phyloP scores from a whole-genome alignment of 164 flowering plant species.

The Berberis thunbergii region DNA sequence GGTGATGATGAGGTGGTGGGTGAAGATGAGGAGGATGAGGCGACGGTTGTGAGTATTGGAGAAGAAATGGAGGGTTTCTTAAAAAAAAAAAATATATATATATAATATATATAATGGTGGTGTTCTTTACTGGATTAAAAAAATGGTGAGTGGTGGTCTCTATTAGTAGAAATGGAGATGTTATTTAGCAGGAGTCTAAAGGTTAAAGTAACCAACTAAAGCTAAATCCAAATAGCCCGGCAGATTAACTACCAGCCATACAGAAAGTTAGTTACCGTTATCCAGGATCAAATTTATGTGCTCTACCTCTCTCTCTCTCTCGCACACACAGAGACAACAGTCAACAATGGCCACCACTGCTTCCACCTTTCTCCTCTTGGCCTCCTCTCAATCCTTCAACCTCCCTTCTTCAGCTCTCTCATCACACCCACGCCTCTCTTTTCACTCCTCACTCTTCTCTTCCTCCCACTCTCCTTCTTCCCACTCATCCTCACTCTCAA shows the following conservation, averaged over 20 bases:
- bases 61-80: too few species aligned
- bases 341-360: constrained; percentile 36
- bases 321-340: too few species aligned
- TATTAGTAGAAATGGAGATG: too few species aligned
- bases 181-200: too few species aligned
- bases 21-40: too few species aligned
- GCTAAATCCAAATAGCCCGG: neutral
- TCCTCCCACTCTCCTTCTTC: constrained; percentile 12
- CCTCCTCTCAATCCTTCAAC: constrained; percentile 24
- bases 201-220: too few species aligned
- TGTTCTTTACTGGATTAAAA: too few species aligned
- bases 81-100: too few species aligned
- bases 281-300: constrained; percentile 21
- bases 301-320: constrained; percentile 9
- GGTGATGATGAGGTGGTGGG: too few species aligned
- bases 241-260: neutral
- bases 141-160: too few species aligned
- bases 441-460: constrained; percentile 17
- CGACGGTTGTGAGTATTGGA: too few species aligned
- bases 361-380: constrained; percentile 37
- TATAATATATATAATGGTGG: too few species aligned
- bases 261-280: neutral
- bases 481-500: constrained; percentile 27
- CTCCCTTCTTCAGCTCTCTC: constrained; percentile 20
- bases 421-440: constrained; percentile 22